phyloP scores from a whole-genome alignment of 306 rosid species.

The Lathyrus tuberosus region DNA sequence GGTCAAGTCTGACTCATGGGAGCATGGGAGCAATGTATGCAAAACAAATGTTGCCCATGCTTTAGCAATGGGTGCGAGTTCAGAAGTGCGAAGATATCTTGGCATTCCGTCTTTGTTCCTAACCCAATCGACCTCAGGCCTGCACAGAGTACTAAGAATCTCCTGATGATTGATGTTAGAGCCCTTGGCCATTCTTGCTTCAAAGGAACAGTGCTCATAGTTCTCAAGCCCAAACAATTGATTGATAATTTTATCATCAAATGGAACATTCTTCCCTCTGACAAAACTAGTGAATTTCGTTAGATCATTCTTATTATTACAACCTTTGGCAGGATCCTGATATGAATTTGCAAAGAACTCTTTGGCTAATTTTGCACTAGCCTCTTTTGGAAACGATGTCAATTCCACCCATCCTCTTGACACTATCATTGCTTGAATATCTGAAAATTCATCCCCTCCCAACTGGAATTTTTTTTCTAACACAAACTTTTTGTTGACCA shows the following conservation, averaged over 20 bases:
- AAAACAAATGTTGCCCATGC: no score
- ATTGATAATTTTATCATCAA: not conserved
- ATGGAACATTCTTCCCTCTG: not conserved
- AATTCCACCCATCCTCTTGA: not conserved
- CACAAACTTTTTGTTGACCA: not conserved
- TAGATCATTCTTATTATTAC: not conserved
- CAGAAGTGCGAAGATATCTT: no score
- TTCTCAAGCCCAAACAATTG: not conserved
- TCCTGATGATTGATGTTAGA: not conserved
- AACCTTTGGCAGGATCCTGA: not conserved
- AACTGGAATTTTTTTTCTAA: not conserved
- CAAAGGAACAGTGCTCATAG: not conserved
- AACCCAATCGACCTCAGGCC: not conserved
- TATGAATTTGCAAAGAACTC: slow-evolving; percentile 2
- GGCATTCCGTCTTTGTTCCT: no score
- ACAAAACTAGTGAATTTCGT: not conserved
- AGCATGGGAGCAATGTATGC: no score
- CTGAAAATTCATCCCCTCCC: not conserved
- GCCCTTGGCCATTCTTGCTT: not conserved
- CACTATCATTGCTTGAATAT: not conserved
- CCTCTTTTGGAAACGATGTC: not conserved
- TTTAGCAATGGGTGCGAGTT: no score
- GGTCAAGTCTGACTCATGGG: no score
- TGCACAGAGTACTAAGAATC: not conserved
- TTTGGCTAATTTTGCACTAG: not conserved